A percentile compares a stretch with the other conserved stretches of the same genome.
phyloP scores from a whole-genome alignment of 345 rosid species.

The Eucalyptus albens region DNA sequence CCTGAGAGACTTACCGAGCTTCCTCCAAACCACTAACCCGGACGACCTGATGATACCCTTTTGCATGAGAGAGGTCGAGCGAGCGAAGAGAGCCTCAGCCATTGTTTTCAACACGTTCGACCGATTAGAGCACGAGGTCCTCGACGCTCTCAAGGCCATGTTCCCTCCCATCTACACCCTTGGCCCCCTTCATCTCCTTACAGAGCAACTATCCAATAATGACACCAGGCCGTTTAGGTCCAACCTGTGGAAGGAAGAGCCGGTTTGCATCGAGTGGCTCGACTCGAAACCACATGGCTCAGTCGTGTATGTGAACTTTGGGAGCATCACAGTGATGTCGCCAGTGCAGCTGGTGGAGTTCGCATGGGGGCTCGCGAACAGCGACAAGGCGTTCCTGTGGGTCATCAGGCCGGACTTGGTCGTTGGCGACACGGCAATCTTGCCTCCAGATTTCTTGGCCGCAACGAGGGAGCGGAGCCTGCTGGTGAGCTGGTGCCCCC shows the following conservation, averaged over 20 bases:
- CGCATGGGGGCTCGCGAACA: too few relatives aligned
- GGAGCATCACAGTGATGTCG: not conserved
- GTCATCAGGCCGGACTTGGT: constrained; percentile 1
- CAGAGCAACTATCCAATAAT: not conserved
- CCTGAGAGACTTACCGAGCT: not conserved
- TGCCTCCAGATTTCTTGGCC: constrained; percentile 17
- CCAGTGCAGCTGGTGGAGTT: too few relatives aligned
- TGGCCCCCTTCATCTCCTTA: not conserved
- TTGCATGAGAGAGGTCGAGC: not conserved
- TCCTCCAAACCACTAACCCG: not conserved
- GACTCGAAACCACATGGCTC: not conserved
- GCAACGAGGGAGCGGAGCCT: constrained; percentile 23
- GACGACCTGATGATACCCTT: not conserved
- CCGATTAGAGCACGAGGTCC: not conserved
- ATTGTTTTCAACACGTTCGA: not conserved
- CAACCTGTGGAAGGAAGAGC: not conserved
- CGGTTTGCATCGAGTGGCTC: not conserved
- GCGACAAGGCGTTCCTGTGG: too few relatives aligned
- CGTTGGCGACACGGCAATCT: constrained; percentile 13
- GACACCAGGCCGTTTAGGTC: not conserved
- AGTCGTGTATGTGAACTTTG: not conserved
- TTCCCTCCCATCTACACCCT: not conserved
- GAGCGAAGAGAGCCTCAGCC: not conserved
- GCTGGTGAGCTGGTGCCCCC: constrained; percentile 45
- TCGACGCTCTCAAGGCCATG: not conserved